A percentile compares a stretch with the other conserved stretches of the same genome.
Conservation (phyloP, 495 filamentous ascomycete species). For the Lophium mytilinum region DNA sequence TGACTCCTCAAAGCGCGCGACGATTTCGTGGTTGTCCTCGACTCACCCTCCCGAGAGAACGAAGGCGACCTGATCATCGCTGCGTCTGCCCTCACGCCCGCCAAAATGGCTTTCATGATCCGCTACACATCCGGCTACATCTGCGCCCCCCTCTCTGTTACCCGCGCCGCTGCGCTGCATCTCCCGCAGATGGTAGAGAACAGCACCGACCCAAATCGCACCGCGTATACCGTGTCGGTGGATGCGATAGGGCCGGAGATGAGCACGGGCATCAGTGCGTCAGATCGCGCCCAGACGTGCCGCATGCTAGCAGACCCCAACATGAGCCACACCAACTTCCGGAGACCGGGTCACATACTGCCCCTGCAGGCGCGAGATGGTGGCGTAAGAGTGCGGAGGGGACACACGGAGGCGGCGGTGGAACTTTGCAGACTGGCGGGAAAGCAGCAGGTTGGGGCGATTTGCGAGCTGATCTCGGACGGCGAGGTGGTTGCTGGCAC, state of each 20-base stretch:
- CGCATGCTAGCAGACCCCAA: constrained; percentile 64
- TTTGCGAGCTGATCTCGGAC: constrained; percentile 51
- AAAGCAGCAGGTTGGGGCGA: constrained; percentile 59
- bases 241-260: constrained; percentile 64
- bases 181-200: constrained; percentile 85
- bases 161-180: constrained; percentile 55
- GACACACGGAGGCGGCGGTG: constrained; percentile 83
- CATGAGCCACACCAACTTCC: constrained; percentile 52
- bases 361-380: constrained; percentile 73
- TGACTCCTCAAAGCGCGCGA: constrained; percentile 53
- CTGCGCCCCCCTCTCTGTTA: constrained; percentile 71
- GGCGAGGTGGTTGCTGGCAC: constrained; percentile 41
- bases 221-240: constrained; percentile 85
- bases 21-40: constrained; percentile 92
- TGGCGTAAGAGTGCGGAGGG: constrained; percentile 67
- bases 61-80: constrained; percentile 97
- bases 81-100: constrained; percentile 71
- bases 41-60: constrained; percentile 84
- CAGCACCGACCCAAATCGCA: constrained; percentile 78
- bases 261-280: constrained; percentile 83
- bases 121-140: constrained; percentile 77
- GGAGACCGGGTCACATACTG: constrained; percentile 85
- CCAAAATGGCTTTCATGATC: constrained; percentile 93
- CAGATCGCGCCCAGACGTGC: constrained; percentile 78
- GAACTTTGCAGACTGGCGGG: constrained; percentile 36